Base-by-base conservation (phyloP, 129 eudicot species). In the Centella asiatica region DNA sequence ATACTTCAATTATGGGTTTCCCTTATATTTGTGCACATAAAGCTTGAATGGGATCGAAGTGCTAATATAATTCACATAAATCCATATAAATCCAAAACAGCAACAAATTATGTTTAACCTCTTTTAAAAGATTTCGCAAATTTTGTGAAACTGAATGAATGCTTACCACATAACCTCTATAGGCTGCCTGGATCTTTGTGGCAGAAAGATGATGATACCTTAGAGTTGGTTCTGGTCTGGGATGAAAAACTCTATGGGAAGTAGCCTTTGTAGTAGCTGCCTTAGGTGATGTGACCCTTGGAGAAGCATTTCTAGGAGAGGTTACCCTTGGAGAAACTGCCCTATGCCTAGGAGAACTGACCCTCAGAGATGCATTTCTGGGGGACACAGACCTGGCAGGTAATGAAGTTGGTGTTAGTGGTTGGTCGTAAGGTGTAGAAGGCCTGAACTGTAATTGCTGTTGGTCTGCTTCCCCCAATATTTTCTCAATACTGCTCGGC, bases 401-500 rank as follows among this genome's bases (percentile, higher is more conserved):
- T 22, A 37, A 56, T 23, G 69, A 53, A 47, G 83, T 64, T 26
- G 76, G 78, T 17, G 84, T n/a, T 29, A 61, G 74, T 60, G 78
- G 81, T 50, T 59, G 77, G 44, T 74, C 89, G 4, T 65, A 54
- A 60, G 81, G 75, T n/a, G 78, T 52, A 36, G 82, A 60, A 64
- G 87, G 78, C 74, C 84, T 76, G 42, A 78, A 47, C 47, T 75
- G 73, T 53, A 84, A 50, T 45, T 77, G 57, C 54, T 82, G 83
- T 40, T 85, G 75, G 67, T 93, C 99, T 7, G 69, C 96, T 71
- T 93, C 99, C 36, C 93, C 99, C 64, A 93, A 76, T 60, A 93
- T 93, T 67, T 93, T 93, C 82, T 93, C 96, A 18, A 93, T 93
- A 61, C 99, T 93, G 36, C 99, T 93, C 46, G 99, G 99, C 66